Evolutionary conservation across 148 eudicot genomes (phyloP).

Genomic region (Salicornia ramosissima): DNA sequence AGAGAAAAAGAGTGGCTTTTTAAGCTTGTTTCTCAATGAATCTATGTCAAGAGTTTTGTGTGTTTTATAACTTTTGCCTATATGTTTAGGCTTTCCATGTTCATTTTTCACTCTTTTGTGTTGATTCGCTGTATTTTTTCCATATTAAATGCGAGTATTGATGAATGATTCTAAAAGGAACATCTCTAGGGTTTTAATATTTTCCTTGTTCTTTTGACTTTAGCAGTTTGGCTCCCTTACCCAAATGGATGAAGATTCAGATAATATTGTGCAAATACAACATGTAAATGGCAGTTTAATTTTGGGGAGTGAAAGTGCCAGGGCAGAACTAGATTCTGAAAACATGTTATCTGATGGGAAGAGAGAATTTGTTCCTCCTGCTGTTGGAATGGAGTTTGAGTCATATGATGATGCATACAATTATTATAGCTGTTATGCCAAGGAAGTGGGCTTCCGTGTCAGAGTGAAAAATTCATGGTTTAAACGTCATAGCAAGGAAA

Average conservation of each 20-base stretch:
- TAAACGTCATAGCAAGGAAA: conserved; percentile 76
- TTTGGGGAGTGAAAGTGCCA: conserved; percentile 27
- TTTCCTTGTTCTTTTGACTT: background rate
- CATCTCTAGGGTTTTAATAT: conserved; percentile 10
- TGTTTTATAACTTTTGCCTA: background rate
- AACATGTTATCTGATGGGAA: conserved; percentile 30
- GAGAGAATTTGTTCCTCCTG: conserved; percentile 69
- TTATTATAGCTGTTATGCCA: conserved; percentile 72
- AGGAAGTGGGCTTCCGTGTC: conserved; percentile 68
- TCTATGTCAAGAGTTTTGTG: background rate
- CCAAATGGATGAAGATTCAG: conserved; percentile 49
- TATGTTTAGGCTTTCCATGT: background rate
- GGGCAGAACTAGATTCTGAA: conserved; percentile 26
- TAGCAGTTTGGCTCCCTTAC: background rate
- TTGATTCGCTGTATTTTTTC: background rate
- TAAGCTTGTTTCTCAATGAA: background rate
- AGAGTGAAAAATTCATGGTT: conserved; percentile 87
- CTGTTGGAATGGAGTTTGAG: conserved; percentile 80
- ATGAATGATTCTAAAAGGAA: background rate
- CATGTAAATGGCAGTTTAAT: conserved; percentile 24
- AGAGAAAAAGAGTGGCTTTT: background rate
- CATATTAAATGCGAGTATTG: background rate
- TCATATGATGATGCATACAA: conserved; percentile 88
- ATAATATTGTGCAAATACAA: conserved; percentile 26
- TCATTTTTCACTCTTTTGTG: background rate